phyloP scores from a whole-genome alignment of 2,329 filamentous ascomycete species.

The Pezicula radicicola region DNA sequence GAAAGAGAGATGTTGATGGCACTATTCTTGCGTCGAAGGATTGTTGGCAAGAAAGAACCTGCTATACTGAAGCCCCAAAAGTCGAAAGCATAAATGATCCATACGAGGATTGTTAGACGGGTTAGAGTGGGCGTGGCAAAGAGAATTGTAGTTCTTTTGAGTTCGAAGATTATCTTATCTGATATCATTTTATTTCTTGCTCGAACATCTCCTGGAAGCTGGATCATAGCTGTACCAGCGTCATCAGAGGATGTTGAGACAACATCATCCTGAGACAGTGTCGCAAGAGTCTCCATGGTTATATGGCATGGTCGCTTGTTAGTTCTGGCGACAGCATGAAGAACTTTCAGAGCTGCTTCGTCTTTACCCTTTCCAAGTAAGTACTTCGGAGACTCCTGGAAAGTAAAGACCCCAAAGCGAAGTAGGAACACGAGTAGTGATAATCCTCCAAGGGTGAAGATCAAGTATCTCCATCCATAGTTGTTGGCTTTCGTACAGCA shows the following conservation, averaged over 20 bases:
- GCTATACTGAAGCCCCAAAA: constrained; percentile 40
- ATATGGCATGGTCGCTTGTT: constrained; percentile 31
- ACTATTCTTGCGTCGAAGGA: constrained; percentile 27
- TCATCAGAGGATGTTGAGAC: not conserved
- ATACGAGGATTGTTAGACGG: constrained; percentile 43
- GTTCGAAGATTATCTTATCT: constrained; percentile 35
- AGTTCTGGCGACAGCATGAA: constrained; percentile 51
- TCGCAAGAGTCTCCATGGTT: constrained; percentile 12
- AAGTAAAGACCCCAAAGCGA: constrained; percentile 53
- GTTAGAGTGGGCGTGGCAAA: constrained; percentile 39
- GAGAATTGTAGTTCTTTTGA: constrained; percentile 39
- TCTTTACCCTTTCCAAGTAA: constrained; percentile 53
- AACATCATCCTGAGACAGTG: constrained; percentile 9
- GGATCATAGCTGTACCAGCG: not conserved
- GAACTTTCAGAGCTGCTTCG: constrained; percentile 47
- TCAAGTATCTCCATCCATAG: constrained; percentile 58
- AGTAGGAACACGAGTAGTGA: constrained; percentile 51
- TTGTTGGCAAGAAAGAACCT: constrained; percentile 37
- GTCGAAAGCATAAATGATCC: constrained; percentile 48
- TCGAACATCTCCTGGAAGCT: not conserved
- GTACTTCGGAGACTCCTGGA: constrained; percentile 56
- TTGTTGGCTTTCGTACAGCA: constrained; percentile 39
- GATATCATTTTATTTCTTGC: constrained; percentile 16
- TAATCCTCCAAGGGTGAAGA: constrained; percentile 51
- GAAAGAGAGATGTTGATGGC: constrained; percentile 17